phyloP scores from a whole-genome alignment of 148 eudicot species.

The Simmondsia chinensis region DNA sequence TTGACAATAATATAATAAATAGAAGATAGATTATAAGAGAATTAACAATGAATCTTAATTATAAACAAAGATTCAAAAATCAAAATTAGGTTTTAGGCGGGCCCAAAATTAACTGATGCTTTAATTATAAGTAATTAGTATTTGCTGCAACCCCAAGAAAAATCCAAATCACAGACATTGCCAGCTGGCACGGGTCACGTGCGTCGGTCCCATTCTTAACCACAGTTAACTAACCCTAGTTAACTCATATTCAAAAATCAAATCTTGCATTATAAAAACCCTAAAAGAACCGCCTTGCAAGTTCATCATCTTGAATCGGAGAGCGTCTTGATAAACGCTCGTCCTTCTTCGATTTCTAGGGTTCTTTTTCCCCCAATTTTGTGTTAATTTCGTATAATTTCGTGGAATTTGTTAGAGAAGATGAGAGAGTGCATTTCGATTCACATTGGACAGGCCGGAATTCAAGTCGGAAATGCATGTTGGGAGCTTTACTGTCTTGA shows the following conservation, averaged over 20 bases:
- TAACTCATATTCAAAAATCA: no score
- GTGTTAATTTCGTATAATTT: not conserved
- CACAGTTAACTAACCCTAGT: slow-evolving; percentile 5
- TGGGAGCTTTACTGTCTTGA: slow-evolving; percentile 23
- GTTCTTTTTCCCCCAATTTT: not conserved
- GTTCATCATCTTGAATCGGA: no score
- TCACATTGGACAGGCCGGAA: slow-evolving; percentile 16
- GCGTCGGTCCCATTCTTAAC: not conserved
- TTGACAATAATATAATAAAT: no score
- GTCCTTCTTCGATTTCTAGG: slow-evolving; percentile 1
- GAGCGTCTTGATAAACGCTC: slow-evolving; percentile 42
- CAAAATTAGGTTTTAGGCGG: not conserved
- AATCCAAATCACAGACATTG: not conserved
- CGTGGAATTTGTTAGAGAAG: not conserved
- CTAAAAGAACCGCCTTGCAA: not conserved
- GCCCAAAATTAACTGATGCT: not conserved
- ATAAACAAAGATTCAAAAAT: not conserved
- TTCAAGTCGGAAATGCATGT: slow-evolving; percentile 14
- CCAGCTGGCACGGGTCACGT: slow-evolving; percentile 8
- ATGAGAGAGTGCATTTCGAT: slow-evolving; percentile 22
- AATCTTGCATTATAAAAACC: slow-evolving; percentile 5
- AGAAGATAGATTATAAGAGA: no score
- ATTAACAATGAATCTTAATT: no score
- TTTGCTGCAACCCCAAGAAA: no score
- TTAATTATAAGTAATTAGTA: no score